Evolutionary conservation across 345 rosid species (phyloP), one percentile per base, ranked within the genome.

Genomic region (Noccaea bulbosa): DNA sequence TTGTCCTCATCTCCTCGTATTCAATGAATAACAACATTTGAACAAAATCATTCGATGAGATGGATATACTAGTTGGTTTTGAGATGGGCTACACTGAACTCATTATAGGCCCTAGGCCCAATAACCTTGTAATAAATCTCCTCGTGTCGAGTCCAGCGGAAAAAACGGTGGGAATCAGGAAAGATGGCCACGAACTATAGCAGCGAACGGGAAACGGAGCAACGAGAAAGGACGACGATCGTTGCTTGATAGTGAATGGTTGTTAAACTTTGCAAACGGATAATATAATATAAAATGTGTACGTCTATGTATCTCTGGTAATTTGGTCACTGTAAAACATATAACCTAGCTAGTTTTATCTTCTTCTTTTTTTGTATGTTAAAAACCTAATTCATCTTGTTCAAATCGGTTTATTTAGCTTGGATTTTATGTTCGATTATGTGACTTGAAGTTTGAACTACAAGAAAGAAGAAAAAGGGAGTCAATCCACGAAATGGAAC

Each of bases 21-120:
- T 1, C 14, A 14, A 41, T 43, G 16, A 43, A 5, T 11, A 4
- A 27, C 30, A 27, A 27, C 30, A 27, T 40, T 39, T 10, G 44
- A 11, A 41, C 4, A 44, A 7, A 16, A 17, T 8, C 4, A 20
- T 5, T 30, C 57, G 46, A 57, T 27, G 4, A 27, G 46, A 17
- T 58, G 47, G 63, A 45, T 45, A 1, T 20, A 44, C 48, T 44
- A 6, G 14, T 46, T 46, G 50, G 24, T 1, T 7, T 35, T 16
- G 14, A 10, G 27, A 37, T 37, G 48, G 15, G 33, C 35, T 48
- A 20, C 40, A 39, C 35, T 49, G 10, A 38, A 40, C 27, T 20
- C 0, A 39, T 27, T 27, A 3, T 48, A 41, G 43, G 14, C 24
- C 17, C 1, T 52, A 62, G 62, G 69, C 62, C 68, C 69, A 62